Conservation (phyloP, 1,139 yeast species). For the Sugiyamaella xylanicola region DNA sequence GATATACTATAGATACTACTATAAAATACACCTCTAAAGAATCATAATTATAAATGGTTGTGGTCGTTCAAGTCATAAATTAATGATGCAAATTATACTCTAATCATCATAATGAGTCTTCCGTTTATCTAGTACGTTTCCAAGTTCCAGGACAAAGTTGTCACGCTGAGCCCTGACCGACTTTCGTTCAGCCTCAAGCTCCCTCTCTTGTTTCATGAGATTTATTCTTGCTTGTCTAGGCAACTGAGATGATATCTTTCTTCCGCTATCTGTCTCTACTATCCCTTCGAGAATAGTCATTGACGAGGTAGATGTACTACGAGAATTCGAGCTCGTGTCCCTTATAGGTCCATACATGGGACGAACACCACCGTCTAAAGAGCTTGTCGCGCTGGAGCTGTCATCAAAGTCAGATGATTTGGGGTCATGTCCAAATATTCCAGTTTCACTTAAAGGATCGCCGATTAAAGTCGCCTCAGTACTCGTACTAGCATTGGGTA, state of each 20-base stretch:
- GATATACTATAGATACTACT: not conserved
- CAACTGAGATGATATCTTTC: slow-evolving; percentile 17
- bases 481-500: slow-evolving; percentile 20
- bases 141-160: slow-evolving; percentile 35
- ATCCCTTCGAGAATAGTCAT: slow-evolving; percentile 34
- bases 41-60: not conserved
- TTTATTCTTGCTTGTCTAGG: slow-evolving; percentile 37
- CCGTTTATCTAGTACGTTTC: slow-evolving; percentile 32
- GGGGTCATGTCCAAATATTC: not conserved
- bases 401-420: slow-evolving; percentile 6
- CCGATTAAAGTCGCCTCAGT: slow-evolving; percentile 27
- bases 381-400: not conserved
- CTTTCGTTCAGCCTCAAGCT: slow-evolving; percentile 25
- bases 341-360: slow-evolving; percentile 25
- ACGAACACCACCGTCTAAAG: slow-evolving; percentile 2
- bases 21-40: not conserved
- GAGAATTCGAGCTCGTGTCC: slow-evolving; percentile 8
- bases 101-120: not conserved
- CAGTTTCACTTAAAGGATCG: slow-evolving; percentile 4
- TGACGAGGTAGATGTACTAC: slow-evolving; percentile 18
- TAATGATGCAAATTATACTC: not conserved
- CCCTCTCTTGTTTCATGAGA: slow-evolving; percentile 32
- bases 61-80: slow-evolving; percentile 12
- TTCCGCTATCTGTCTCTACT: slow-evolving; percentile 27
- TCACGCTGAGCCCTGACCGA: slow-evolving; percentile 27